Evolutionary conservation across 768 basidiomycete species (phyloP).

Genomic region (Leccinum sublutescens): DNA sequence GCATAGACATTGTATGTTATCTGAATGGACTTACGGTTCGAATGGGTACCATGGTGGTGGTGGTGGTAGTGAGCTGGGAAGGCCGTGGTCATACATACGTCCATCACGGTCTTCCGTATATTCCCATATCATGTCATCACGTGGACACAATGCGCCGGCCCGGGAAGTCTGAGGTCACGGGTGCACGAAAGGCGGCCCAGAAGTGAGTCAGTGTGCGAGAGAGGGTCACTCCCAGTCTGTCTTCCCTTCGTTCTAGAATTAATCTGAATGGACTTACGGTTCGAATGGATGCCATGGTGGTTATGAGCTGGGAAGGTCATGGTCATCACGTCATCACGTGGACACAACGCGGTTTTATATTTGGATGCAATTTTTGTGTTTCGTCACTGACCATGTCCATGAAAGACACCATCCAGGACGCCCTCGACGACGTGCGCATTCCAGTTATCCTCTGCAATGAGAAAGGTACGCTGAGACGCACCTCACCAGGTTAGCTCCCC

Average conservation of each 20-base stretch:
- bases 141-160: conserved; percentile 14
- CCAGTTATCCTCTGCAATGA: neutral
- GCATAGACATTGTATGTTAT: neutral
- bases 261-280: conserved; percentile 40
- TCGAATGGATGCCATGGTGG: conserved; percentile 54
- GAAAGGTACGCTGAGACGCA: conserved; percentile 11
- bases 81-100: neutral
- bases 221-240: no score
- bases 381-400: conserved; percentile 27
- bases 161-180: no score
- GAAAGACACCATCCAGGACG: conserved; percentile 51
- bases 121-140: conserved; percentile 28
- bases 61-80: conserved; percentile 9
- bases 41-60: conserved; percentile 53
- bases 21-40: conserved; percentile 43
- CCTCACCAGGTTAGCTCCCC: conserved; percentile 60
- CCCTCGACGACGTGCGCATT: conserved; percentile 64
- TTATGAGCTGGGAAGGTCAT: conserved; percentile 4
- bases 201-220: no score
- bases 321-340: neutral
- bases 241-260: no score
- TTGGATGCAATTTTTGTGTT: neutral
- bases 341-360: conserved; percentile 19
- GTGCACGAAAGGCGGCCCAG: no score
- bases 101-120: conserved; percentile 9